phyloP scores from a whole-genome alignment of 177 flowering plant species.

The Vitis hybrid region DNA sequence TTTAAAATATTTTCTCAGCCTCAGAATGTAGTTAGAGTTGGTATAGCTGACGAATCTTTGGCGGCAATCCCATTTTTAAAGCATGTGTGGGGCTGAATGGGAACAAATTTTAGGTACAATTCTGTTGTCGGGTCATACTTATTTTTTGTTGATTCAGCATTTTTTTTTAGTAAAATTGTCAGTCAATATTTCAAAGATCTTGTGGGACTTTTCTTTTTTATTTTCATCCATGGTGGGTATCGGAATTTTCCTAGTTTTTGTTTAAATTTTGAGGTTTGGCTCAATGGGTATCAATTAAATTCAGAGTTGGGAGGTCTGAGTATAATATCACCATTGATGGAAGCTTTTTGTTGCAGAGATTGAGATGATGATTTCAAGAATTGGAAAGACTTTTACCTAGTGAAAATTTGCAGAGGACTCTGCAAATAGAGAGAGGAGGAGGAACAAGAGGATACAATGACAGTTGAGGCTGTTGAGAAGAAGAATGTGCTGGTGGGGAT shows the following conservation, averaged over 20 bases:
- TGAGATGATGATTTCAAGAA: conserved; percentile 4
- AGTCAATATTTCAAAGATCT: not conserved
- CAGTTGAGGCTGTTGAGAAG: conserved; percentile 24
- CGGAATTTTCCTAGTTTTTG: conserved; percentile 10
- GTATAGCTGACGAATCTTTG: conserved; percentile 30
- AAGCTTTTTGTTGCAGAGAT: conserved; percentile 19
- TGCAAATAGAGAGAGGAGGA: conserved; percentile 12
- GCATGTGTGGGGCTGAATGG: conserved; percentile 19
- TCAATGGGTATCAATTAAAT: conserved; percentile 9
- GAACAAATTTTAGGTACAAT: conserved; percentile 40
- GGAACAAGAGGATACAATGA: conserved; percentile 27
- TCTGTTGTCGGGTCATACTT: conserved; percentile 30
- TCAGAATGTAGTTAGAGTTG: conserved; percentile 30
- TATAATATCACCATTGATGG: not conserved
- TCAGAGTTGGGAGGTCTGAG: not conserved
- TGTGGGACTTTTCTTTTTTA: conserved; percentile 10
- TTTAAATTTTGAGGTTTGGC: not conserved
- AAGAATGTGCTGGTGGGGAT: conserved; percentile 68
- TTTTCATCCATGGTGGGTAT: not conserved
- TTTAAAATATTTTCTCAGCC: not conserved
- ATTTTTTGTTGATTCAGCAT: conserved; percentile 11
- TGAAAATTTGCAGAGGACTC: conserved; percentile 3
- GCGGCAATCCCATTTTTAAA: conserved; percentile 37
- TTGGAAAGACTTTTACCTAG: not conserved
- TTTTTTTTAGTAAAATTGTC: not conserved